Base-by-base conservation (phyloP, 2,329 filamentous ascomycete genomes). In the Tetracladium maxilliforme region DNA sequence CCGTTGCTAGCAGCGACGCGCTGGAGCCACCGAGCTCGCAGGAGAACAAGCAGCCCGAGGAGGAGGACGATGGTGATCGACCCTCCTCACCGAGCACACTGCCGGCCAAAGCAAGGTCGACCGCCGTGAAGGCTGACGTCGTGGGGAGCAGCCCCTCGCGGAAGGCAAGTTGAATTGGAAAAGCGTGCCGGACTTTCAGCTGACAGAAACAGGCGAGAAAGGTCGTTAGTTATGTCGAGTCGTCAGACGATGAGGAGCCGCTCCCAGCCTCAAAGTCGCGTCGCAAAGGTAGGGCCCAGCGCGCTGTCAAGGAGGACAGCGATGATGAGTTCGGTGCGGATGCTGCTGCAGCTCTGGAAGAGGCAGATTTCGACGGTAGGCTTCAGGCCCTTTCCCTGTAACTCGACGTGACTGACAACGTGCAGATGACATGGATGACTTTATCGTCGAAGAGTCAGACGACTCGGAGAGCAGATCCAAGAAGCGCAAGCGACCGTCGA, bases 221-320 rank as follows among this genome's bases (percentile, higher is more conserved):
- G 40, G 48, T 59, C 22, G 64, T 90, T 36, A 90, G 66, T 45
- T 95, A 95, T 47, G 75, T 78, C 34, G 86, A 94, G 42, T 84
- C 81, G 26, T 77, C 82, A 9, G 77, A 83, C 24, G 76, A 86
- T 13, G 71, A 74, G 52, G 37, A 53, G 45, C 30, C 39, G 50
- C 10, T 48, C 47, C 23, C 51, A 44, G 29, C 39, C 45, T 18
- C 54, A 50, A 28, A 53, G 47, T 32, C 53, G 51, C 30, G 28
- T 3, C 36, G 35, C 21, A 36, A 30, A 44, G 55, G 30, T 43
- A 54, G 33, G 25, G 32, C 50, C 1, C 78, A 80, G 33, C 55
- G 69, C 22, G 62, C 75, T 14, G 72, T 77, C 24, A 70, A 72
- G 15, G 63, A 69, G 18, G 70, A 75, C 14, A 81, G 83, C 17